phyloP scores from a whole-genome alignment of 192 early-diverging fungal genomes.

The Coemansia sp. region DNA sequence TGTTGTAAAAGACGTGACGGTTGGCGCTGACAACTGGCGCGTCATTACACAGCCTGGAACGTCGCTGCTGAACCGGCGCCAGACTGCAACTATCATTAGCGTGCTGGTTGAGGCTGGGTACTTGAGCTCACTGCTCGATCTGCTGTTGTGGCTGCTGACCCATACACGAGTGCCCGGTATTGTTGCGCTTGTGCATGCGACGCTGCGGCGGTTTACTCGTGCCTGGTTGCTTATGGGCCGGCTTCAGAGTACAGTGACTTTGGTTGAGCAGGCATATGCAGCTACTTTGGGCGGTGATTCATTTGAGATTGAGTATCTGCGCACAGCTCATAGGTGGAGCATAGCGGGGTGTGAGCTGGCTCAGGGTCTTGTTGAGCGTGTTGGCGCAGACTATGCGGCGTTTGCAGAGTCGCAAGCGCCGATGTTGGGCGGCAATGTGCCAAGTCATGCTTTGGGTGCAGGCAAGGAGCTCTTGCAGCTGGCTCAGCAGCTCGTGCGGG shows the following conservation, averaged over 20 bases:
- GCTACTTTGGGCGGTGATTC: neutral
- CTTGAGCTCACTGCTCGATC: slow-evolving; percentile 27
- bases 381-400: slow-evolving; percentile 21
- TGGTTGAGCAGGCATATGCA: slow-evolving; percentile 2
- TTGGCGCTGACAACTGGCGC: slow-evolving; percentile 70
- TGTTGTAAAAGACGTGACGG: slow-evolving; percentile 51
- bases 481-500: slow-evolving; percentile 33
- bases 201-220: slow-evolving; percentile 20
- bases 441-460: neutral
- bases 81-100: slow-evolving; percentile 51
- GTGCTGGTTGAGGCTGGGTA: slow-evolving; percentile 17
- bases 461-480: slow-evolving; percentile 34
- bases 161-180: slow-evolving; percentile 24
- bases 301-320: slow-evolving; percentile 38
- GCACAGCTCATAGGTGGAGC: slow-evolving; percentile 27
- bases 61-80: slow-evolving; percentile 70
- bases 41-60: slow-evolving; percentile 76
- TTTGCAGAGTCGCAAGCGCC: slow-evolving; percentile 18
- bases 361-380: neutral
- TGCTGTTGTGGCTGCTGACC: slow-evolving; percentile 39
- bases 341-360: neutral
- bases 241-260: slow-evolving; percentile 21
- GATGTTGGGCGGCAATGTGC: slow-evolving; percentile 12
- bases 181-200: slow-evolving; percentile 11
- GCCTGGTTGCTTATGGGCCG: slow-evolving; percentile 31